Base-by-base conservation (phyloP, 371 early-diverging fungal genomes). In the Mucor sp. region DNA sequence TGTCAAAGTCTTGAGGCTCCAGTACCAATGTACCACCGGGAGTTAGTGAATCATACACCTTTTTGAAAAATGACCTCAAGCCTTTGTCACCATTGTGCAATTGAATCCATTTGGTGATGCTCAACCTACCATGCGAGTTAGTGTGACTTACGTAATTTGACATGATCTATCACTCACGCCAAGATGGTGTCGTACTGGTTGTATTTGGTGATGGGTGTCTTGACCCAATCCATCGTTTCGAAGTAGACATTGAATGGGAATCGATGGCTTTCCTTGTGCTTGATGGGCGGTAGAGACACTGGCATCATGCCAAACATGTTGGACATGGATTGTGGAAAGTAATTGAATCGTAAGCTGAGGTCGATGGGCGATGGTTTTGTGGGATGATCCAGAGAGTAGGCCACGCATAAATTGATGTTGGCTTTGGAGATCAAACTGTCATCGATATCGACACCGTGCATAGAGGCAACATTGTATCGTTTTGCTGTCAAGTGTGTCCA, bases 31-130 rank as follows among this genome's bases (percentile, higher is more conserved):
- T 61, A 0, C 96, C 96, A 6, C 89, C 90, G 0, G 78, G 75
- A 0, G 68, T 66, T 2, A 95, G 70, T 14, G 77, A 74, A 8
- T 82, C 64, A 75, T 85, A 89, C 6, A 85, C 76, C 63, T 89
- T 89, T 58, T 75, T 67, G 72, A 95, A 93, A 56, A 95, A 91
- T 5, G 58, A 59, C 58, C 85, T 82, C n/a, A 95, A 58, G 4
- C 93, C 94, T 4, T 79, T 78, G 71, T 95, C 96, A 0, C 94
- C 94, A 32, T 80, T 71, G 64, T 93, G 85, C 23, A 96, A 71
- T 59, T 95, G 95, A 43, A 95, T 89, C 94, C 94, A 94, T 71
- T 94, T 95, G 6, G 91, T 91, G 15, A 95, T 74, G 47, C 85
- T 86, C 35, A 91, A 74, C 0, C 88, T 82, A 68, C 28, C 23